A percentile compares a stretch with the other conserved stretches of the same genome.
phyloP scores from a whole-genome alignment of 2,329 filamentous ascomycete genomes.

The Pseudogymnoascus sp. region DNA sequence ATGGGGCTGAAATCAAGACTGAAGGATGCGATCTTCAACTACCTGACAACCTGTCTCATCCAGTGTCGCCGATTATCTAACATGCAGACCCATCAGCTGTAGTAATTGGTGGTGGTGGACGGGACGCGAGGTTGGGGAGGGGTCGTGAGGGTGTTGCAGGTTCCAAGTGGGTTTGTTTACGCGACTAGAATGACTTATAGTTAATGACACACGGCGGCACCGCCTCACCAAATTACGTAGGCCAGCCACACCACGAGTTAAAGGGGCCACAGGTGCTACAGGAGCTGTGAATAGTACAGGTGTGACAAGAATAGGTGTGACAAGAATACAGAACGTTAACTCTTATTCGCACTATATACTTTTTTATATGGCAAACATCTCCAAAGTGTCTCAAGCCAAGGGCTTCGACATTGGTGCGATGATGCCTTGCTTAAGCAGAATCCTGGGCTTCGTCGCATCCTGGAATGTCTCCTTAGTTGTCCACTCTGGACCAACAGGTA shows the following conservation, averaged over 20 bases:
- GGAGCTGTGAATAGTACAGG: not conserved
- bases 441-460: conserved; percentile 75
- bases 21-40: not conserved
- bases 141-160: not conserved
- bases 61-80: not conserved
- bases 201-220: not conserved
- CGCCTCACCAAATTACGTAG: not conserved
- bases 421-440: conserved; percentile 84
- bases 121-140: not conserved
- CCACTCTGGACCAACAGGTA: conserved; percentile 92
- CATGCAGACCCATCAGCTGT: not conserved
- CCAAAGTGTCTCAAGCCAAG: conserved; percentile 11
- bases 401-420: conserved; percentile 84
- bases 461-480: conserved; percentile 94
- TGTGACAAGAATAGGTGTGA: too few species aligned
- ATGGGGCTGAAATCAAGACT: conserved; percentile 2
- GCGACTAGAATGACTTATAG: not conserved
- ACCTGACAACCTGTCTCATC: not conserved
- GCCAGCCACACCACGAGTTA: not conserved
- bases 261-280: not conserved
- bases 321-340: not conserved
- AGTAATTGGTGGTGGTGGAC: not conserved
- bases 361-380: not conserved
- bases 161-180: conserved; percentile 5
- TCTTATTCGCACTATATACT: not conserved